These are phyloP conservation scores for Yarrowia galli DNA, from an alignment of 1,139 yeast species.

Conservation along the genomic window DNA sequence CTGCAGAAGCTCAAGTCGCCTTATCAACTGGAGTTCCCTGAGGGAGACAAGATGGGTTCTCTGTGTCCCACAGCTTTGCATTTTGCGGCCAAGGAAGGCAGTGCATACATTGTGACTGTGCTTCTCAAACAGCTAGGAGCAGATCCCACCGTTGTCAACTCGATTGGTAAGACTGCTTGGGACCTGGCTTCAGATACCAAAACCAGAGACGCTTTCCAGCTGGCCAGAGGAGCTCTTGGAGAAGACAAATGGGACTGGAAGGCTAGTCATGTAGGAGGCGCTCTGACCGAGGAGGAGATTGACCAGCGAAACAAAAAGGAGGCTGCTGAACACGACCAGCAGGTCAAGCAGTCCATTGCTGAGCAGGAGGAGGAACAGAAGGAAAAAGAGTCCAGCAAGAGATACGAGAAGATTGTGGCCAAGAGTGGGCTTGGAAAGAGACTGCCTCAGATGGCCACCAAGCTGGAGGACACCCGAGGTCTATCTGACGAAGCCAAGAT, in stretches of 20 bases:
- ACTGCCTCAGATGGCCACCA: slow-evolving; percentile 46
- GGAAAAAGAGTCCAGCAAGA: slow-evolving; percentile 49
- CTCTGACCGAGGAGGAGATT: slow-evolving; percentile 70
- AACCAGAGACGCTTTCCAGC: slow-evolving; percentile 66
- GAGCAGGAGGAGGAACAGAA: slow-evolving; percentile 51
- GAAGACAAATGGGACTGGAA: slow-evolving; percentile 75
- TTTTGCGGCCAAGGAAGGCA: slow-evolving; percentile 74
- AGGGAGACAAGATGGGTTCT: slow-evolving; percentile 40
- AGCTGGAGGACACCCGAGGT: slow-evolving; percentile 46
- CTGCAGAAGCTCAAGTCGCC: slow-evolving; percentile 58
- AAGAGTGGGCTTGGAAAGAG: slow-evolving; percentile 52
- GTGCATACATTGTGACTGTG: slow-evolving; percentile 70
- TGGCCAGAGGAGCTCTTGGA: slow-evolving; percentile 71
- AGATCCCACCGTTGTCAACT: slow-evolving; percentile 67
- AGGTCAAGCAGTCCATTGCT: slow-evolving; percentile 43
- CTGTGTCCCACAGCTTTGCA: slow-evolving; percentile 80
- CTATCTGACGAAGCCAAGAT: slow-evolving; percentile 73
- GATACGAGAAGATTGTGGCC: slow-evolving; percentile 47
- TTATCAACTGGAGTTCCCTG: slow-evolving; percentile 17
- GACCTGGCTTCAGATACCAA: slow-evolving; percentile 54
- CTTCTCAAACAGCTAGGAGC: slow-evolving; percentile 71
- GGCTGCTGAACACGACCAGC: slow-evolving; percentile 49
- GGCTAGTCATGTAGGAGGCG: slow-evolving; percentile 69
- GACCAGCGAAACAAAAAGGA: slow-evolving; percentile 56
- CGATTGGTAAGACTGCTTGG: slow-evolving; percentile 67